Base-by-base conservation (phyloP, 2,329 filamentous ascomycete species). In the Endocalyx cinctus region DNA sequence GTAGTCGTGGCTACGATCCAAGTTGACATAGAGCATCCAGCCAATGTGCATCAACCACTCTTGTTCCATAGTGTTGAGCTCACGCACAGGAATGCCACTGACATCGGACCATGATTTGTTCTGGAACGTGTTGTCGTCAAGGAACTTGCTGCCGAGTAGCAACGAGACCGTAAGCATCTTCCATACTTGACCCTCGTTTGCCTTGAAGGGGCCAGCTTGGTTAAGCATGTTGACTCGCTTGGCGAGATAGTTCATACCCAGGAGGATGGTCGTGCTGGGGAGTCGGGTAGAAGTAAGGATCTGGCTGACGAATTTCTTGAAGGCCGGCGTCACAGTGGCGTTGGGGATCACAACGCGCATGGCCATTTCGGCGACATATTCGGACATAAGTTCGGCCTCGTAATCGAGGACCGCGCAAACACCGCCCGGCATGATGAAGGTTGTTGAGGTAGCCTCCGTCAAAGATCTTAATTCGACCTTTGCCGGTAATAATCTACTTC, bases 61-160 rank as follows among this genome's bases (percentile, higher is more conserved):
- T 51, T 83, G 78, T 67, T 96, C 89, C 58, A 94, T 75, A 39
- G 74, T 70, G 64, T 95, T 95, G 47, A 96, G 72, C 54, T 95
- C 87, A 3, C 74, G 64, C 14, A 95, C 87, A 19, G 82, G 72
- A 46, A 96, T 94, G 41, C 86, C 87, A 62, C 87, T 95, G 33
- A 96, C 89, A 56, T 96, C 89, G 5, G 89, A 87, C 89, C 89
- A 96, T 2, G 89, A 95, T 35, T 87, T 84, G 66, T 95, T 96
- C 71, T 95, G 89, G 64, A 96, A 96, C 5, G 89, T 96, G 64
- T 95, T 95, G 70, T 95, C 89, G 54, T 96, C 89, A 46, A 95
- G 70, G 54, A 95, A 96, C 67, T 96, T 96, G 77, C 87, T 94
- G 39, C 87, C 89, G 33, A 96, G 72, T 32, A 96, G 74, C 37